phyloP scores from a whole-genome alignment of 129 eudicot species.

The Oenanthe sinensis region DNA sequence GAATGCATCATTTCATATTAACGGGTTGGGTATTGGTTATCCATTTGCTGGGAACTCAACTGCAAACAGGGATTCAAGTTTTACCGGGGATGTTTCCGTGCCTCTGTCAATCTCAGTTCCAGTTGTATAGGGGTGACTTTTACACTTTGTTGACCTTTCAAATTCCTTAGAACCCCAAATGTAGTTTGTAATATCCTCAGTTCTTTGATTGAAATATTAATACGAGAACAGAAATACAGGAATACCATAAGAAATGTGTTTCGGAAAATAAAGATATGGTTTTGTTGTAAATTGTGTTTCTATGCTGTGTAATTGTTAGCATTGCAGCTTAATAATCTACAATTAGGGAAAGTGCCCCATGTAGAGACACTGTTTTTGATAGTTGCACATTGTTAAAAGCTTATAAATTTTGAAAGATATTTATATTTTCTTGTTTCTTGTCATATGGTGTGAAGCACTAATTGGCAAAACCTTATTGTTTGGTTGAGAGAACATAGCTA shows the following conservation, averaged over 20 bases:
- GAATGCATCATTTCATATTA: slow-evolving; percentile 37
- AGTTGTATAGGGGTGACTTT: slow-evolving; percentile 34
- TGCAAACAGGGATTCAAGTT: slow-evolving; percentile 38
- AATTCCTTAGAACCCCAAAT: slow-evolving; percentile 11
- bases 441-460: background rate
- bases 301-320: background rate
- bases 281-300: background rate
- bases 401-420: background rate
- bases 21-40: slow-evolving; percentile 57
- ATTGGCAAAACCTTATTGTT: background rate
- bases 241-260: background rate
- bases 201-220: slow-evolving; percentile 20
- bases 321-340: background rate
- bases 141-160: background rate
- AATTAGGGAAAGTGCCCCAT: background rate
- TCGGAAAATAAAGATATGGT: background rate
- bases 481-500: background rate
- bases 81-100: slow-evolving; percentile 44
- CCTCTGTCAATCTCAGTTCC: slow-evolving; percentile 51
- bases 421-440: background rate
- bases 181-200: slow-evolving; percentile 16
- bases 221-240: slow-evolving; percentile 1
- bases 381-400: background rate
- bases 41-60: slow-evolving; percentile 40
- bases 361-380: background rate